A percentile compares a stretch with the other conserved stretches of the same genome.
phyloP scores from a whole-genome alignment of 768 basidiomycete genomes.

The Galerina sulciceps region DNA sequence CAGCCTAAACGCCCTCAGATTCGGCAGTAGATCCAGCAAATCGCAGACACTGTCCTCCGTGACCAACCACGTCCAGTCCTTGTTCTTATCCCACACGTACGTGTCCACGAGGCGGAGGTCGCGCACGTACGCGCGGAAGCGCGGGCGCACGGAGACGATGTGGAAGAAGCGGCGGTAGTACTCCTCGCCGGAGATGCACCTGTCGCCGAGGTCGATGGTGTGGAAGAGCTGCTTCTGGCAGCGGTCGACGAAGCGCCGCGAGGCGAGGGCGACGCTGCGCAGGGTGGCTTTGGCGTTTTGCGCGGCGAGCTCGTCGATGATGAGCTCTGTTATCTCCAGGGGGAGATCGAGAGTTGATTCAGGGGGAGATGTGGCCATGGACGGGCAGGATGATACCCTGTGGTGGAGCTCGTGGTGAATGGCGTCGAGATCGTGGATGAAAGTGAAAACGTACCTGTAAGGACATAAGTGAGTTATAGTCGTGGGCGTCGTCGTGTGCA shows the following conservation, averaged over 20 bases:
- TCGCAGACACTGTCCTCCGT: constrained; percentile 23
- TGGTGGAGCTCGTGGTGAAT: neutral
- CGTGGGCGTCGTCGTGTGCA: neutral
- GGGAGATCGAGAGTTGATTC: constrained; percentile 12
- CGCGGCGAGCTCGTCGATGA: constrained; percentile 18
- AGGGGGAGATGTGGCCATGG: neutral
- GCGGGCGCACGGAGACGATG: constrained; percentile 9
- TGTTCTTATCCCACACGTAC: constrained; percentile 21
- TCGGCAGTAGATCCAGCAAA: constrained; percentile 18
- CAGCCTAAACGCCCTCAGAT: constrained; percentile 14
- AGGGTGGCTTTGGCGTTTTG: constrained; percentile 15
- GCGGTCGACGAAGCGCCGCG: constrained; percentile 12
- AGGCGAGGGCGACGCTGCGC: constrained; percentile 12
- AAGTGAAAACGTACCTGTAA: too few species aligned
- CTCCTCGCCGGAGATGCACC: constrained; percentile 21
- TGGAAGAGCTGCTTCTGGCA: constrained; percentile 23
- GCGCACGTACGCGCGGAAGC: constrained; percentile 15
- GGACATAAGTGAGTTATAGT: too few species aligned
- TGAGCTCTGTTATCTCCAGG: constrained; percentile 19
- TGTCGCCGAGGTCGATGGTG: constrained; percentile 25
- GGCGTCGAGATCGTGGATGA: too few species aligned
- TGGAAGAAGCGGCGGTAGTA: constrained; percentile 21
- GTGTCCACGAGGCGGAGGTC: constrained; percentile 27
- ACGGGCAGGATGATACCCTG: neutral
- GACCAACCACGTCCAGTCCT: constrained; percentile 21